These are phyloP conservation scores for Telfairia occidentalis DNA, from an alignment of 331 rosid genomes.

Conservation along the genomic window DNA sequence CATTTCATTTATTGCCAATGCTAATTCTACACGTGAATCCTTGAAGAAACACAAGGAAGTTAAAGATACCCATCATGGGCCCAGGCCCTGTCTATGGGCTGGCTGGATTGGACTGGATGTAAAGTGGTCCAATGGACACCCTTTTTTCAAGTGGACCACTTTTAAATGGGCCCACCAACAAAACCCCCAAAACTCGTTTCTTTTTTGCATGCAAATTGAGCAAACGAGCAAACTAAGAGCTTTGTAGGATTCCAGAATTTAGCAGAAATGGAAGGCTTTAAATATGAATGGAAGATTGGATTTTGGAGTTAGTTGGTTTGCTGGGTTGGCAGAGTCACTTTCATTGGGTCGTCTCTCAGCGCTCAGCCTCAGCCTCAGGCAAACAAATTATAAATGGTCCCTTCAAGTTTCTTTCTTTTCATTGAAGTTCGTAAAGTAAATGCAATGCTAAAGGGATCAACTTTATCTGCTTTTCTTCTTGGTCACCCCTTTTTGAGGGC, in stretches of 20 bases:
- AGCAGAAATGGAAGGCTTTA: neutral
- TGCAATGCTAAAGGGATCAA: neutral
- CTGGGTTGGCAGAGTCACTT: neutral
- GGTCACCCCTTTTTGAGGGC: neutral
- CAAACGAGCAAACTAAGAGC: neutral
- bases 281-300: too few relatives aligned
- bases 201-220: too few relatives aligned
- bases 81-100: slow-evolving; percentile 11
- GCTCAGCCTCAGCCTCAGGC: neutral
- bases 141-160: neutral
- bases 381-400: neutral
- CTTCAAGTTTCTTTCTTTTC: neutral
- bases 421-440: neutral
- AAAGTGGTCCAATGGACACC: slow-evolving; percentile 7
- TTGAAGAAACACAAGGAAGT: neutral
- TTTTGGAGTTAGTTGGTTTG: neutral
- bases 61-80: neutral
- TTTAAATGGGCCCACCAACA: neutral
- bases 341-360: neutral
- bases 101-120: neutral
- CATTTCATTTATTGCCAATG: neutral
- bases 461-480: neutral
- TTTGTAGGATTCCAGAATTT: neutral
- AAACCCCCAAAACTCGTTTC: too few relatives aligned
- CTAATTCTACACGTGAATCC: slow-evolving; percentile 8